Percentiles rank a stretch among this genome's conserved stretches.
Evolutionary conservation across 164 flowering plant species (phyloP).

Genomic region (Cinnamomum micranthum): DNA sequence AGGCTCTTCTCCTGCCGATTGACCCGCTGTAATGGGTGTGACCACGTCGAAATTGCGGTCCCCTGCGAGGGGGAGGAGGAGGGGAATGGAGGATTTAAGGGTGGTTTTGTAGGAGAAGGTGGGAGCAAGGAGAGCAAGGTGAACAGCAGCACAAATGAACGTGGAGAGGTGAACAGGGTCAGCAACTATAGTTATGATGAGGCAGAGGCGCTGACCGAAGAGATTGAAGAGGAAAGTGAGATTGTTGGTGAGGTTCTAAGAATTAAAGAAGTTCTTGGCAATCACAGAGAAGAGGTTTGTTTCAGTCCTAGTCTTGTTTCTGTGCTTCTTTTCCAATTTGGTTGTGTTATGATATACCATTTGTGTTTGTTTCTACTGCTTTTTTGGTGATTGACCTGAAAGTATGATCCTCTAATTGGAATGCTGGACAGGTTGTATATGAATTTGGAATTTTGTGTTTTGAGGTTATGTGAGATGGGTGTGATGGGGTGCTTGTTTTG

Average conservation of each 20-base stretch:
- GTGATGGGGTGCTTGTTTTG: too few species aligned
- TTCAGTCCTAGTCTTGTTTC: not conserved
- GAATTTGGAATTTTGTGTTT: too few species aligned
- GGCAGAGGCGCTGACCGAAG: conserved; percentile 88
- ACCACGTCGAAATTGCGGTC: conserved; percentile 21
- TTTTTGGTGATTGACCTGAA: not conserved
- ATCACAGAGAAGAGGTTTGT: conserved; percentile 59
- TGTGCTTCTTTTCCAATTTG: not conserved
- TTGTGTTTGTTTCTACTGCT: not conserved
- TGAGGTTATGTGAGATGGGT: too few species aligned
- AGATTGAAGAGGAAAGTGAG: conserved; percentile 67
- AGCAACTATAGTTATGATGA: conserved; percentile 68
- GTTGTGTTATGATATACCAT: not conserved
- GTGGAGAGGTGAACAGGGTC: conserved; percentile 25
- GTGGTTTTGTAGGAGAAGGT: conserved; percentile 19
- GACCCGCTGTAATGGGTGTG: conserved; percentile 26
- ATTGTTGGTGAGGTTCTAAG: conserved; percentile 65
- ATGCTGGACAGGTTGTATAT: too few species aligned
- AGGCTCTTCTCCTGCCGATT: conserved; percentile 23
- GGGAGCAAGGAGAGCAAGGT: conserved; percentile 52
- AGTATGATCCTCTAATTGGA: too few species aligned
- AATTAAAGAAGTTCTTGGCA: conserved; percentile 63
- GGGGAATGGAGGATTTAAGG: conserved; percentile 20
- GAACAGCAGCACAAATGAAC: conserved; percentile 42
- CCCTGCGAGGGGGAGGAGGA: conserved; percentile 26